These are phyloP conservation scores for Hordeum vulgare DNA, from an alignment of 176 grass and related monocot species.

Conservation along the genomic window DNA sequence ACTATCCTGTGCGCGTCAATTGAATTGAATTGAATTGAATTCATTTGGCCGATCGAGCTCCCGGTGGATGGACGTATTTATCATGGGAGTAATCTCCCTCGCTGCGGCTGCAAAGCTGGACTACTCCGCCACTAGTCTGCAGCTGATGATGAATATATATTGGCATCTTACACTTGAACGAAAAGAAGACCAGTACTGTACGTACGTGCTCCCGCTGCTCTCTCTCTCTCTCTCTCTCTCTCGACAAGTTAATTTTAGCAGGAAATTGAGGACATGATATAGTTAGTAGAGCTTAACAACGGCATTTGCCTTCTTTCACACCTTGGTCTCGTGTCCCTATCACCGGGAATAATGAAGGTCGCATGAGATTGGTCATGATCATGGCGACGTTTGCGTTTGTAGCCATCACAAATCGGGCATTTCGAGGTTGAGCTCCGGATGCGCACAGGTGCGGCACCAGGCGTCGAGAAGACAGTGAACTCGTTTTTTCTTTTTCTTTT, in stretches of 20 bases:
- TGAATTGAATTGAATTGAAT: constrained; percentile 50
- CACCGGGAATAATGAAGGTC: neutral
- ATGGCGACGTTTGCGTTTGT: neutral
- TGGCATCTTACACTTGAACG: constrained; percentile 9
- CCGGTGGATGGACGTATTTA: constrained; percentile 37
- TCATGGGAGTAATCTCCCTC: neutral
- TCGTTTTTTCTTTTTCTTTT: neutral
- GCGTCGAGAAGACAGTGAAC: neutral
- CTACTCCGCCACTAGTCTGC: neutral
- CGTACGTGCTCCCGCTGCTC: too few species aligned
- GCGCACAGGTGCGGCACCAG: neutral
- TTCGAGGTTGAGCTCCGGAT: neutral
- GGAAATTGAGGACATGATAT: neutral
- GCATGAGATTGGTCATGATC: neutral
- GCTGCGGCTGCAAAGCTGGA: neutral
- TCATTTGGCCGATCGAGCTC: constrained; percentile 35
- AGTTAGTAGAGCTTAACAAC: neutral
- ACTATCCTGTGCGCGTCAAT: constrained; percentile 24
- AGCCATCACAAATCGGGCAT: neutral
- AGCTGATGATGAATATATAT: neutral
- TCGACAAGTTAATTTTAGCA: neutral
- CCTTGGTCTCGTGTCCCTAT: neutral
- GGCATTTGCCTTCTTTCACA: neutral
- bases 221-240: too few species aligned
- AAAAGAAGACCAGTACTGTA: too few species aligned